Base-by-base conservation (phyloP, 192 early-diverging fungal genomes). In the Pilobolus umbonatus region DNA sequence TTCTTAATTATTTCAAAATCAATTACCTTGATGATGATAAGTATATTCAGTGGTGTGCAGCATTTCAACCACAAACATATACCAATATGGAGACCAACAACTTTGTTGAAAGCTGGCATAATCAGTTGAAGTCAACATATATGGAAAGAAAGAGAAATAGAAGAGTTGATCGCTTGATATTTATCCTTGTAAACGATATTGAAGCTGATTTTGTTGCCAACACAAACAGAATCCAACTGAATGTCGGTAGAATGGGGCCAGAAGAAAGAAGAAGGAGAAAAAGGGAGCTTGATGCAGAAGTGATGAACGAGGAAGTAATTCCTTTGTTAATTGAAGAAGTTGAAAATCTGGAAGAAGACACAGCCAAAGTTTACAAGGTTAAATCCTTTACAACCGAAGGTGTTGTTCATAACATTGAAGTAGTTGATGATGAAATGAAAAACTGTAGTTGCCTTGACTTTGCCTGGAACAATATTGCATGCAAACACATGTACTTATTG, bases 101-200 rank as follows among this genome's bases (percentile, higher is more conserved):
- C 19, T 57, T 21, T 31, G 22, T 57, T 8, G 55, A 43, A 57
- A 57, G 55, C n/a, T 57, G 38, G 40, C 40, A 57, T n/a, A 57
- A 57, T 17, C 55, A 57, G 39, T 44, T 43, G 15, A 56, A 56
- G 15, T 29, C 39, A 4, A 56, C 39, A 4, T 44, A 43, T 15
- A 17, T 56, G 6, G n/a, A 40, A 43, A 40, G 55, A 25, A 56
- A 56, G 26, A 2, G 26, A 26, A 56, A 56, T 40, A 4, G 10
- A 28, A 14, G 55, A 17, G 39, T 12, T 9, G 36, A 56, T 30
- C 25, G 55, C 10, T 17, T 57, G 28, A 0, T 57, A 5, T 57
- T 8, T 19, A 57, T 57, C 10, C 8, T 57, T 14, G 39, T 29
- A 5, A 57, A 57, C n/a, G 40, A 57, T 38, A 24, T 54, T 0